Conservation (phyloP, 2,329 filamentous ascomycete species). For the Colletotrichum sp. region DNA sequence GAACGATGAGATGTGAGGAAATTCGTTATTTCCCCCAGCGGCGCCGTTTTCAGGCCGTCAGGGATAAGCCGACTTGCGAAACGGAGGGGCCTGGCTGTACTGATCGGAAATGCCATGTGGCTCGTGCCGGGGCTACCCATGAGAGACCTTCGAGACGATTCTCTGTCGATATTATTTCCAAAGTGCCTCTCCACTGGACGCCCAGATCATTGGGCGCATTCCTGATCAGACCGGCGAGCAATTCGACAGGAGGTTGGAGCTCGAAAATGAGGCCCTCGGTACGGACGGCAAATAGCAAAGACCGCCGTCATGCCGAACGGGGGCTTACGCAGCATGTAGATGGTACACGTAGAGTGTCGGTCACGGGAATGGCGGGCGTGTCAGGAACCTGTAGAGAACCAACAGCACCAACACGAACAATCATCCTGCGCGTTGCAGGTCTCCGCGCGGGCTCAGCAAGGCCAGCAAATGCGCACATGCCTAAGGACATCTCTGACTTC, state of each 20-base stretch:
- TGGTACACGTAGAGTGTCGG: not conserved
- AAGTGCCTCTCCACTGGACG: not conserved
- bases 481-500: not conserved
- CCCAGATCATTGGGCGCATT: not conserved
- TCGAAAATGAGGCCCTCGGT: not conserved
- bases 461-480: not conserved
- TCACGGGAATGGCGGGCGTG: not conserved
- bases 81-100: not conserved
- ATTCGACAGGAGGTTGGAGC: not conserved
- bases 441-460: not conserved
- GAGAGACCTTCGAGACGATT: constrained; percentile 9
- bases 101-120: constrained; percentile 16
- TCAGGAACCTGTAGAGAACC: not conserved
- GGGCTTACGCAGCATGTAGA: not conserved
- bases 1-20: not conserved
- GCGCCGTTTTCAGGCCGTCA: not conserved
- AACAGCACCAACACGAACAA: not conserved
- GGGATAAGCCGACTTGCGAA: not conserved
- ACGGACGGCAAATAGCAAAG: not conserved
- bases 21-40: not conserved
- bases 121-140: not conserved
- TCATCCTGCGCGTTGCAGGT: not conserved
- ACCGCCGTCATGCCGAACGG: not conserved
- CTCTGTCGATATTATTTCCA: not conserved
- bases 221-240: not conserved